phyloP scores from a whole-genome alignment of 1,284 basidiomycete genomes.

The Ceratobasidium sp. region DNA sequence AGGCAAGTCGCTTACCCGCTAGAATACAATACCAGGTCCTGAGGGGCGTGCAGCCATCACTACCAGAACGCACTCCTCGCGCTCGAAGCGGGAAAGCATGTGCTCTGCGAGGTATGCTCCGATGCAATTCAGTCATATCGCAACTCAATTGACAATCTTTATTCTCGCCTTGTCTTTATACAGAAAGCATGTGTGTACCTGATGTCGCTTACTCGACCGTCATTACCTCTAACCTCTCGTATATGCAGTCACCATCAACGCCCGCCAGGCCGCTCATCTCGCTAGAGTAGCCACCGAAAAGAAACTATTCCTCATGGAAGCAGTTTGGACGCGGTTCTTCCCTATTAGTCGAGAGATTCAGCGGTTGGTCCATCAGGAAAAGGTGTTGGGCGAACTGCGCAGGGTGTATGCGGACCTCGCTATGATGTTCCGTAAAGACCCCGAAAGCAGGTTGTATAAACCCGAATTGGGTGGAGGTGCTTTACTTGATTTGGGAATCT shows the following conservation, averaged over 20 bases:
- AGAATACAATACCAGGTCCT: constrained; percentile 40
- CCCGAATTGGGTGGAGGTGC: constrained; percentile 85
- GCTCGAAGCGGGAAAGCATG: constrained; percentile 81
- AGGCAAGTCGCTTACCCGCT: neutral
- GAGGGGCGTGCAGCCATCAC: constrained; percentile 87
- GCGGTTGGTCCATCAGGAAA: constrained; percentile 63
- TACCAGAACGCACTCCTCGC: constrained; percentile 80
- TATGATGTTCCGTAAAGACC: constrained; percentile 6
- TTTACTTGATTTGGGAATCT: constrained; percentile 73
- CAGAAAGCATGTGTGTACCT: constrained; percentile 46
- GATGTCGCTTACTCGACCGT: constrained; percentile 64
- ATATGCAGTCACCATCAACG: constrained; percentile 53
- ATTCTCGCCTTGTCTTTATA: constrained; percentile 48
- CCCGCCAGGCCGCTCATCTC: constrained; percentile 56
- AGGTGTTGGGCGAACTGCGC: constrained; percentile 68
- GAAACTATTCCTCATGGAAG: constrained; percentile 89
- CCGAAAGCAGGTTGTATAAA: constrained; percentile 63
- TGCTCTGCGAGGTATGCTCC: constrained; percentile 85
- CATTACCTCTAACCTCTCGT: neutral
- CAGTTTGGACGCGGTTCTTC: constrained; percentile 82
- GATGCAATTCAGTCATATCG: constrained; percentile 63
- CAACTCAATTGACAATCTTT: constrained; percentile 52
- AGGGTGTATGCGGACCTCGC: constrained; percentile 51
- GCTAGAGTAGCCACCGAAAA: constrained; percentile 68
- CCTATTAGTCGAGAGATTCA: constrained; percentile 72